Base-by-base conservation (phyloP, 805 yeast species). In the Yarrowia sp. region DNA sequence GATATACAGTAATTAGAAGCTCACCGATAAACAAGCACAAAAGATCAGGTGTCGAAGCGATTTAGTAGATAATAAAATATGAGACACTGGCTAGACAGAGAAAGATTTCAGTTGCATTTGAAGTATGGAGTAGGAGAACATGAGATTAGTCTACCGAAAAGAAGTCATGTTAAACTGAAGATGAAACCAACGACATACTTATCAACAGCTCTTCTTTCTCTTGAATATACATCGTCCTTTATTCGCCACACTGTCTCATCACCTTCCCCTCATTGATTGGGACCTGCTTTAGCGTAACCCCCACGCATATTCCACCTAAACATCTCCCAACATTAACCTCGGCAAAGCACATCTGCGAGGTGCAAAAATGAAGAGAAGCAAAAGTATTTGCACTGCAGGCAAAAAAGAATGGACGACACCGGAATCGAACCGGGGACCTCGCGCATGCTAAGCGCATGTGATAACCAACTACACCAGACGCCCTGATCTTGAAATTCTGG, bases 361-460 rank as follows among this genome's bases (percentile, higher is more conserved):
- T 19, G 58, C 12, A 40, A 38, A 19, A 38, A 53, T 12, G 43
- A 40, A 10, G 5, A 16, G 12, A 42, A 41, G 41, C n/a, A 26
- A 10, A 11, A 15, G 15, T 15, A 8, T 26, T 26, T 26, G 32
- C 38, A 16, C 16, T 11, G 8, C 40, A 15, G 26, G 58, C n/a
- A 15, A 56, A 48, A 41, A 56, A 55, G n/a, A 41, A n/a, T 56
- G 63, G 63, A 56, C 63, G 63, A 56, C 63, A 56, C 63, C 63
- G 63, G 63, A 56, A 56, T 56, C 63, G 63, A 56, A 56, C 63
- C 63, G 63, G 63, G 63, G 63, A 56, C 63, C 63, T 56, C 63
- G 63, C 63, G 63, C 63, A 56, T 56, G 63, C 63, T 56, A 56
- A 56, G 63, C 63, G 63, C 63, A 56, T 56, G 63, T 56, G 63